Base-by-base conservation (phyloP, 306 rosid species). In the Glycyrrhiza uralensis region DNA sequence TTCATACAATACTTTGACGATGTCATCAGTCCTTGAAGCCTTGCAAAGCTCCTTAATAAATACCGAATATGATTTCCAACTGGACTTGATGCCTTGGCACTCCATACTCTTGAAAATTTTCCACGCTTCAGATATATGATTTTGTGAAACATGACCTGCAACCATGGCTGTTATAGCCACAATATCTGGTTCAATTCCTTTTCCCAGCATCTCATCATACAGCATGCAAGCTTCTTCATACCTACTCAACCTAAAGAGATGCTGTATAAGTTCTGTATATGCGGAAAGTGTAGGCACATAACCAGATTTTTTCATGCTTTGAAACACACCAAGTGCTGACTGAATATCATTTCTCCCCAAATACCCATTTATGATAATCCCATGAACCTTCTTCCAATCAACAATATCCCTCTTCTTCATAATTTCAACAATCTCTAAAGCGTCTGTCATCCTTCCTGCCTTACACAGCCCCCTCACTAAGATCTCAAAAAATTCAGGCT, bases 151-250 rank as follows among this genome's bases (percentile, higher is more conserved):
- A 18, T 86, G 88, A 45, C 97, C 98, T 2, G 90, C 92, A 79
- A 89, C 97, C 88, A 94, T 79, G 17, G 97, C 86, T 51, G 93
- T 91, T 80, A 87, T 66, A 4, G 89, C 88, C 76, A 91, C 95
- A 18, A 47, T 22, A 80, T 94, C 96, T 1, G 72, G 85, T 71
- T 85, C 78, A 13, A 91, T 66, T 69, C 90, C 92, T 67, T 71
- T 83, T 50, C 81, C 85, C 41, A 73, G 82, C 96, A 91, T 94
- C 84, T 94, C 97, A 70, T 86, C 80, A 57, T 86, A 91, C 22
- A 94, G 63, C 83, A 71, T 51, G 72, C 91, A 85, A 29, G 96
- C 96, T 75, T 85, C 85, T 68, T 83, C 81, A 54, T 75, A 80
- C 39, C 82, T 83, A 30, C 68, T 79, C 73, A 68, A 66, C 77